Evolutionary conservation across 352 stramenopile genomes (phyloP), one percentile per base, ranked within the genome.

Genomic region (Phytophthora sansomeana): DNA sequence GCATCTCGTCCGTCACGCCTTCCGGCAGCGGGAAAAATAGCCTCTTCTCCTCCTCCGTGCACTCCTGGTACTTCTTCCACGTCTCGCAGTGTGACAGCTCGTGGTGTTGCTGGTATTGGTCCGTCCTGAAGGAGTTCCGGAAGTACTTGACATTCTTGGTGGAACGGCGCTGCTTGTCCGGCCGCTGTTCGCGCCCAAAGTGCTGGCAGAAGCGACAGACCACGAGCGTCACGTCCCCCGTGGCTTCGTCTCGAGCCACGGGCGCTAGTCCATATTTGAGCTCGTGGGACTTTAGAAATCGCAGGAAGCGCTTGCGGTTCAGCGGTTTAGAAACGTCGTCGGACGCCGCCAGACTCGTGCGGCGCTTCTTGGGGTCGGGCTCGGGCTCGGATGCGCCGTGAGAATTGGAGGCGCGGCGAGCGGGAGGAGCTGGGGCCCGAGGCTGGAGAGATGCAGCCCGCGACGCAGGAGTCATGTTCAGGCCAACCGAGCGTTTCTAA

Each of bases 51-150:
- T 77, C 64, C 14, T 88, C 66, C 0, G 69, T 70, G 24, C 72
- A 71, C 1, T 57, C 44, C n/a, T 83, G 66, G 54, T 91, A 91
- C 33, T 58, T 58, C 28, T 56, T 50, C 83, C 80, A 91, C 42
- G 67, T 72, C 47, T 66, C 46, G 51, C 72, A 63, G 61, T 91
- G 83, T 43, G 83, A 81, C 43, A 85, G 65, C n/a, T 74, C 50
- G 50, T 88, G 68, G 79, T 91, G 83, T 63, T 91, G 83, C 62
- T 85, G 38, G 69, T 90, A 91, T 72, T 90, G 83, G 63, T 91
- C 80, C 33, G 83, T 90, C 49, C 83, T 77, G 59, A 90, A 91
- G 6, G 72, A 74, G 39, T 74, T 71, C 26, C 82, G 82, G 52
- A 90, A 91, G 62, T 86, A 90, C 57, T 90, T 89, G 66, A 87